These are phyloP conservation scores for Phytophthora cactorum DNA, from an alignment of 352 stramenopile species.

Conservation along the genomic window DNA sequence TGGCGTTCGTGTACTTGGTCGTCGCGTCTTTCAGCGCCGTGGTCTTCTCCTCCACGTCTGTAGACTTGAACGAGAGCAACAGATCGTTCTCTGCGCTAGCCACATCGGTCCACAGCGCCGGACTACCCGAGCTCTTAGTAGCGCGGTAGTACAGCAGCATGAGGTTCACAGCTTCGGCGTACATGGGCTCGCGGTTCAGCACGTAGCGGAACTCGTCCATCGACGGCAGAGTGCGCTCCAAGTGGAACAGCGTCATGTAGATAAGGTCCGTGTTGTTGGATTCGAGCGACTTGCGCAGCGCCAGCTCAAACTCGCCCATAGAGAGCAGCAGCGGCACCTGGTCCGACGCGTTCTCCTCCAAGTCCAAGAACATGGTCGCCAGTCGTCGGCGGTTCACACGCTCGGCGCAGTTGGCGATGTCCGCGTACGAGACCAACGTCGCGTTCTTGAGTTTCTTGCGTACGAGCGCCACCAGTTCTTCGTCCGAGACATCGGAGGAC, in stretches of 20 bases:
- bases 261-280: slow-evolving; percentile 91
- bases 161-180: slow-evolving; percentile 74
- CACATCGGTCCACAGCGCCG: slow-evolving; percentile 69
- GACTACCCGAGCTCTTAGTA: slow-evolving; percentile 66
- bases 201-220: slow-evolving; percentile 87
- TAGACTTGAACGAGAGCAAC: slow-evolving; percentile 70
- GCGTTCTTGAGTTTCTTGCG: slow-evolving; percentile 85
- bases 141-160: slow-evolving; percentile 83
- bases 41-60: slow-evolving; percentile 71
- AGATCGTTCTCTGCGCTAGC: slow-evolving; percentile 78
- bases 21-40: slow-evolving; percentile 70
- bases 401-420: slow-evolving; percentile 85
- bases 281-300: slow-evolving; percentile 88
- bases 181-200: slow-evolving; percentile 72
- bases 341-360: slow-evolving; percentile 88
- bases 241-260: slow-evolving; percentile 90
- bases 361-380: slow-evolving; percentile 90
- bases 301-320: slow-evolving; percentile 92
- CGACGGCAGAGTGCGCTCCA: slow-evolving; percentile 80
- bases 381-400: slow-evolving; percentile 81
- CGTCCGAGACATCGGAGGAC: slow-evolving; percentile 60
- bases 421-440: slow-evolving; percentile 81
- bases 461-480: slow-evolving; percentile 85
- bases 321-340: slow-evolving; percentile 90
- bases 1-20: slow-evolving; percentile 70